Conservation (phyloP, 1,284 basidiomycete species). For the Trametes sp. region DNA sequence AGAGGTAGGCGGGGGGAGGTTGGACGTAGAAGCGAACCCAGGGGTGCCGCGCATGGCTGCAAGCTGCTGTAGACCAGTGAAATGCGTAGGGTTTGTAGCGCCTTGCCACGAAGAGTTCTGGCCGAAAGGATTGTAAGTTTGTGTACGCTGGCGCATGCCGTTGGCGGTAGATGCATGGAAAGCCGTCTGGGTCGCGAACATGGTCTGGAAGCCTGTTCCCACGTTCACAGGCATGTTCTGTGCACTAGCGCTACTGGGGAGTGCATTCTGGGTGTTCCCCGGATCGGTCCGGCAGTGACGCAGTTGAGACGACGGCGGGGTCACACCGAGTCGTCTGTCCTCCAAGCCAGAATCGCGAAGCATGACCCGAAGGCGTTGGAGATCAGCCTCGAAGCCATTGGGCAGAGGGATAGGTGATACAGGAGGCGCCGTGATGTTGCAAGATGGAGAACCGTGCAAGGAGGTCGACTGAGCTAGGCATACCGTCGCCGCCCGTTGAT, state of each 20-base stretch:
- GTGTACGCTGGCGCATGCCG: conserved; percentile 9
- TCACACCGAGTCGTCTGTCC: not conserved
- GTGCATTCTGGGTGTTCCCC: not conserved
- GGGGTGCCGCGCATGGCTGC: not conserved
- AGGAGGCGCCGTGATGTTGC: too few species aligned
- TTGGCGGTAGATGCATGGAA: not conserved
- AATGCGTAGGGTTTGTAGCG: not conserved
- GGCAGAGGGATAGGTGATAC: not conserved
- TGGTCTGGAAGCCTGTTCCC: not conserved
- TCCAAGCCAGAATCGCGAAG: conserved; percentile 20
- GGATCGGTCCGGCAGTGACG: not conserved
- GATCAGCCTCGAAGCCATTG: conserved; percentile 6
- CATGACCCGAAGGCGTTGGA: conserved; percentile 20
- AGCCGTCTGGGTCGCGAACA: not conserved
- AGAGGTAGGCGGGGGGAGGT: not conserved
- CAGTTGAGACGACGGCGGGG: not conserved
- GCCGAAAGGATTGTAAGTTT: not conserved
- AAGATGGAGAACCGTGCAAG: not conserved
- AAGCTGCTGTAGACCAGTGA: not conserved
- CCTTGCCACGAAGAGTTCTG: not conserved
- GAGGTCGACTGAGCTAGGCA: not conserved
- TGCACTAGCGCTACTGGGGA: not conserved
- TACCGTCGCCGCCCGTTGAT: not conserved
- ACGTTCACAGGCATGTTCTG: not conserved
- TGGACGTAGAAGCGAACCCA: not conserved